Evolutionary conservation across 2,329 filamentous ascomycete genomes (phyloP).

Genomic region (Xylariaceae sp.): DNA sequence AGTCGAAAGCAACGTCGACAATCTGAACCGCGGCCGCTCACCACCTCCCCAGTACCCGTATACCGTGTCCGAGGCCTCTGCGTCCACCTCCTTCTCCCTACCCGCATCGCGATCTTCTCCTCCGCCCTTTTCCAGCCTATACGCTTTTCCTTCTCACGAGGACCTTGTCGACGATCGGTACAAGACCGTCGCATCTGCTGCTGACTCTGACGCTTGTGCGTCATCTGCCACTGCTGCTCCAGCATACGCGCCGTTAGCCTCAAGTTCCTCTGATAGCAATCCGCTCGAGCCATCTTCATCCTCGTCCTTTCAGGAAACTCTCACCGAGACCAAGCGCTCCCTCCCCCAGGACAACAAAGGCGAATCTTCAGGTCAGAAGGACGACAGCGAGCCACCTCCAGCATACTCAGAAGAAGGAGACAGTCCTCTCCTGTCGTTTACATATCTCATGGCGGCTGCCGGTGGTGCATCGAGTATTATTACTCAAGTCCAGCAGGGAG

Average conservation of each 20-base stretch:
- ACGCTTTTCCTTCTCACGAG: constrained; percentile 32
- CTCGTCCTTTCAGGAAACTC: constrained; percentile 45
- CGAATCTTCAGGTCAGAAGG: constrained; percentile 64
- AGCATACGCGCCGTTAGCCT: constrained; percentile 46
- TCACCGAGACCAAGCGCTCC: constrained; percentile 77
- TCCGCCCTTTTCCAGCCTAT: constrained; percentile 60
- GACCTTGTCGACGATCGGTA: constrained; percentile 27
- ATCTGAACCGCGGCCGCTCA: constrained; percentile 37
- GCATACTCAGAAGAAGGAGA: constrained; percentile 86
- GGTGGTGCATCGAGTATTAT: constrained; percentile 98
- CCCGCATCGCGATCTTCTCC: constrained; percentile 37
- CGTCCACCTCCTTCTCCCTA: constrained; percentile 34
- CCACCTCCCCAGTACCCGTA: constrained; percentile 61
- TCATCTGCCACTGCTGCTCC: constrained; percentile 44
- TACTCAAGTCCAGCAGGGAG: constrained; percentile 95
- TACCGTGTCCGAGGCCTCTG: constrained; percentile 50
- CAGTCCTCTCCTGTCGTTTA: constrained; percentile 87
- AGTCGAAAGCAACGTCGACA: constrained; percentile 24
- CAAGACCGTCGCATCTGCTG: constrained; percentile 19
- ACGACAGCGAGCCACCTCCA: constrained; percentile 82
- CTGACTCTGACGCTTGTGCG: constrained; percentile 28
- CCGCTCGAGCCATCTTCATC: constrained; percentile 30
- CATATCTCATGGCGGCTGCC: constrained; percentile 96
- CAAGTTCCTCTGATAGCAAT: constrained; percentile 32
- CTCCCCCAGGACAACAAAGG: constrained; percentile 79